phyloP scores from a whole-genome alignment of 2,329 filamentous ascomycete genomes.

The Mycosphaerella arachidis region DNA sequence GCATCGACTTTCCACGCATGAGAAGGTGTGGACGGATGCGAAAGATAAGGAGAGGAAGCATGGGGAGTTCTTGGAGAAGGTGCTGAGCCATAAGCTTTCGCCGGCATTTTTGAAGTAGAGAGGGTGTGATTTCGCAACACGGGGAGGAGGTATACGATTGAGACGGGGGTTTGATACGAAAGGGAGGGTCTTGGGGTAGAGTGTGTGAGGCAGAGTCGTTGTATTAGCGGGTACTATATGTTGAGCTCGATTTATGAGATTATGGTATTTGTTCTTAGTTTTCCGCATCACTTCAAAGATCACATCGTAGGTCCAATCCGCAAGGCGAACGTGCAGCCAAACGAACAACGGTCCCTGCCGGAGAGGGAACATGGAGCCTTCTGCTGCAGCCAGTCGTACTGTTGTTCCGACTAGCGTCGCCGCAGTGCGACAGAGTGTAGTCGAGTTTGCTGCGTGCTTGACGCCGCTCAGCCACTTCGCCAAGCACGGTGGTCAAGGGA shows the following conservation, averaged over 20 bases:
- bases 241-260: not conserved
- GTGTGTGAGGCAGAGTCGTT: not conserved
- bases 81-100: conserved; percentile 1
- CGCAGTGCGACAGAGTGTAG: too few species aligned
- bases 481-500: too few species aligned
- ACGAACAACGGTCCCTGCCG: too few species aligned
- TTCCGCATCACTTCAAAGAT: not conserved
- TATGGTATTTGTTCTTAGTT: not conserved
- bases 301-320: too few species aligned
- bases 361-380: too few species aligned
- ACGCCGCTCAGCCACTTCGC: too few species aligned
- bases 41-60: conserved; percentile 4
- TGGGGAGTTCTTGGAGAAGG: not conserved
- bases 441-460: too few species aligned
- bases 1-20: not conserved
- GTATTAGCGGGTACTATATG: not conserved
- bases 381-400: too few species aligned
- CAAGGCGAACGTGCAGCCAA: too few species aligned
- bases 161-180: not conserved
- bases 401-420: too few species aligned
- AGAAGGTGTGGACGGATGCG: not conserved
- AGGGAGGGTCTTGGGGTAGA: not conserved
- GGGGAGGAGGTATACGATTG: not conserved
- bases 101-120: conserved; percentile 3
- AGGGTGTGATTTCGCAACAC: not conserved